phyloP scores from a whole-genome alignment of 2,329 filamentous ascomycete species.

The Apiospora kogelbergensis region DNA sequence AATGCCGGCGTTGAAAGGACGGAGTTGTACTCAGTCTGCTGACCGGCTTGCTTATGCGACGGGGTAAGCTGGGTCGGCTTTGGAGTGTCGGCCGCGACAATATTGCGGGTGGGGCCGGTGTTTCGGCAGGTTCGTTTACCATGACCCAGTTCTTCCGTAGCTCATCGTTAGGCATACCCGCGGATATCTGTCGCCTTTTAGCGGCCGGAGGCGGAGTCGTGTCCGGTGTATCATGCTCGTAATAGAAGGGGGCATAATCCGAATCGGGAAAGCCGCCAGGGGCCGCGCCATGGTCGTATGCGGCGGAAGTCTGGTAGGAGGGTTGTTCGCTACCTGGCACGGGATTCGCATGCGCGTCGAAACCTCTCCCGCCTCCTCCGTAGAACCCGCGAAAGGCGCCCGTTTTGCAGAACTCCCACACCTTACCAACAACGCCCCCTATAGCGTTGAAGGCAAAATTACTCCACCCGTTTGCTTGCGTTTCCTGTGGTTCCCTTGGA shows the following conservation, averaged over 20 bases:
- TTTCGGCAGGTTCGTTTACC: constrained; percentile 45
- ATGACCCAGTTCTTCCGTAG: constrained; percentile 72
- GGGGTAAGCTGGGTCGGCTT: constrained; percentile 27
- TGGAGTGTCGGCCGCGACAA: background rate
- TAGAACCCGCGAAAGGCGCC: constrained; percentile 81
- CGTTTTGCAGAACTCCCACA: constrained; percentile 80
- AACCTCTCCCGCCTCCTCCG: constrained; percentile 77
- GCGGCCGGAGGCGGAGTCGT: constrained; percentile 47
- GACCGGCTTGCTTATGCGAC: constrained; percentile 46
- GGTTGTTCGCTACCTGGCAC: background rate
- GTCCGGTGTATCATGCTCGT: constrained; percentile 34
- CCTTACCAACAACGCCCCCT: constrained; percentile 69
- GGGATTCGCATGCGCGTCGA: constrained; percentile 48
- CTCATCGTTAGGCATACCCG: constrained; percentile 48
- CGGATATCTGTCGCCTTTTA: constrained; percentile 55
- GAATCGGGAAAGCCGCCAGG: constrained; percentile 33
- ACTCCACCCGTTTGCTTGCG: constrained; percentile 49
- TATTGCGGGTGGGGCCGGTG: constrained; percentile 22
- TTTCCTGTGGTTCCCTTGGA: constrained; percentile 20
- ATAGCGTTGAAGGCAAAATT: constrained; percentile 61
- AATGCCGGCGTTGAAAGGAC: constrained; percentile 30
- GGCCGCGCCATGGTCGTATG: constrained; percentile 19
- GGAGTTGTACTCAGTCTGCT: constrained; percentile 33
- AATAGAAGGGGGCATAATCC: constrained; percentile 33
- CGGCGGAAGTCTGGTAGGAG: constrained; percentile 14